Base-by-base conservation (phyloP, 1,139 yeast genomes). In the Blastobotrys malaysiensis region DNA sequence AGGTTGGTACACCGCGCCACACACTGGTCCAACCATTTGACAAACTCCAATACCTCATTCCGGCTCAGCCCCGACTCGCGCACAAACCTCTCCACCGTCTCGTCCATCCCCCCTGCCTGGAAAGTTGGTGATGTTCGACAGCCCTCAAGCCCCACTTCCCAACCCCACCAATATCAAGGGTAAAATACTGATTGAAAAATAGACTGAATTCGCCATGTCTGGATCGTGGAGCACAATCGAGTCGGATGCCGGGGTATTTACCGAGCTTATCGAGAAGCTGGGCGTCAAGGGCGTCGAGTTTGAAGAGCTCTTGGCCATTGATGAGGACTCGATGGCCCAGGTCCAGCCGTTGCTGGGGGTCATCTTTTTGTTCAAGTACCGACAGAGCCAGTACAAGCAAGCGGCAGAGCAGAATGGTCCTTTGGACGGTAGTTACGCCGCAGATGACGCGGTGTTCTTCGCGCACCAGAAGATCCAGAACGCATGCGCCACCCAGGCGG, bases 401-500 rank as follows among this genome's bases (percentile, higher is more conserved):
- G 7, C 43, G 2, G 46, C 51, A 6, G 46, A 46, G 4, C 18
- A 44, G 31, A 39, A 47, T 20, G 52, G 49, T 9, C 82, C 81
- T 7, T 59, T 74, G 16, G 74, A 71, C 49, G 86, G 86, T 0
- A 66, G 60, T 7, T 81, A 76, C 60, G 45, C 54, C 6, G 82
- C 78, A 57, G 59, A 60, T 1, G 52, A 51, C 1, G 52, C 54
- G 3, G 57, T 57, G 1, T 84, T 82, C 65, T 84, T 84, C 65
- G 88, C 88, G 5, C 77, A 77, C 54, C 90, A 84, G 65, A 79
- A 81, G 43, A 82, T 84, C 52, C 84, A 82, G 61, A 83, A 84
- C 64, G 88, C 90, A 1, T 84, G 90, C 68, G 90, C 86, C n/a
- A 84, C 90, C 1, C 88, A 82, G 63, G 90, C 90, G 0, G 84